Percentiles rank a stretch among this genome's conserved stretches.
Conservation (phyloP, 768 basidiomycete genomes). For the Filobasidium floriforme region DNA sequence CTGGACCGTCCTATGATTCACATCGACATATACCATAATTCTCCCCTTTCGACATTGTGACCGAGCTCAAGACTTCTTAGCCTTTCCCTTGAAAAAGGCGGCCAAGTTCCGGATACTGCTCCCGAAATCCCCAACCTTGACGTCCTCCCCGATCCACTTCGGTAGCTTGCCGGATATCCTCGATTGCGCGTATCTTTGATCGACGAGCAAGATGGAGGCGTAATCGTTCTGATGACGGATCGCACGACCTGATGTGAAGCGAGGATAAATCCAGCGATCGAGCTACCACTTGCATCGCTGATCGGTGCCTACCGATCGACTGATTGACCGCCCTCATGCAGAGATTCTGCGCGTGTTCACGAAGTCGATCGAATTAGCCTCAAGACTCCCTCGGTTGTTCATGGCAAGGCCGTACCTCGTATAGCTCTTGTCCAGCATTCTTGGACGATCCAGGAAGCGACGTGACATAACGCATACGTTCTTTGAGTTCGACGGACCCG, state of each 20-base stretch:
- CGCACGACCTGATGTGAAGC: slow-evolving; percentile 62
- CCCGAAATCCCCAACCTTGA: slow-evolving; percentile 61
- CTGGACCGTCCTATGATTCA: not conserved
- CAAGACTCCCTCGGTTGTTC: not conserved
- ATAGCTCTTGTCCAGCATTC: slow-evolving; percentile 58
- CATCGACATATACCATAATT: not conserved
- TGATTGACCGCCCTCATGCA: slow-evolving; percentile 75
- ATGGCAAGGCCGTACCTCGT: slow-evolving; percentile 52
- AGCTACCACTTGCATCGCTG: not conserved
- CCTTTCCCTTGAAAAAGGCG: slow-evolving; percentile 60
- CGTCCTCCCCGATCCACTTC: slow-evolving; percentile 69
- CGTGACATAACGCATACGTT: slow-evolving; percentile 82
- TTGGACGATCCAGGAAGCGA: slow-evolving; percentile 44
- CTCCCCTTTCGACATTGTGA: not conserved
- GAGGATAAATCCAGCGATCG: not conserved
- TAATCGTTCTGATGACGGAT: slow-evolving; percentile 87
- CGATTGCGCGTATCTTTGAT: slow-evolving; percentile 65
- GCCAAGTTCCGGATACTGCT: slow-evolving; percentile 60
- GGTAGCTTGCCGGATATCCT: slow-evolving; percentile 75
- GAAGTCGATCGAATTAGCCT: not conserved
- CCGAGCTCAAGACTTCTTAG: not conserved
- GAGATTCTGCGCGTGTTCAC: slow-evolving; percentile 31
- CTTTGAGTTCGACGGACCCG: slow-evolving; percentile 79
- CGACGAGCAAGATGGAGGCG: slow-evolving; percentile 80
- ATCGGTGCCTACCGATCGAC: slow-evolving; percentile 63